Conservation (phyloP, 306 rosid species). For the Cucumis sativus region DNA sequence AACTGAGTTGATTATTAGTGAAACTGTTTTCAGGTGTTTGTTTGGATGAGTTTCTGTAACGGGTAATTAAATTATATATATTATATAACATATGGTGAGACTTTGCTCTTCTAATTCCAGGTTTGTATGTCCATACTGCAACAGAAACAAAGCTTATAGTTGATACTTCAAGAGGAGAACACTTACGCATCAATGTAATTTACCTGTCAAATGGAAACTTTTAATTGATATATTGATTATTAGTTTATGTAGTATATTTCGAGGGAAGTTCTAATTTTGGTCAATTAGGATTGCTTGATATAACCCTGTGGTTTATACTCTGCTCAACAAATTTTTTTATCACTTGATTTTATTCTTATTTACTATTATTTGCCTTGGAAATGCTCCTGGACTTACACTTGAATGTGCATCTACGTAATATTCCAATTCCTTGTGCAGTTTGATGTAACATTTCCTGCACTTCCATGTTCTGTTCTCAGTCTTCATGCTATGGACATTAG, state of each 20-base stretch:
- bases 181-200: conserved; percentile 84
- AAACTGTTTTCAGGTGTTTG: not conserved
- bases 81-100: not conserved
- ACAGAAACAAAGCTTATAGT: conserved; percentile 85
- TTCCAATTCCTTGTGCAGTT: conserved; percentile 48
- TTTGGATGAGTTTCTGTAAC: not conserved
- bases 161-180: conserved; percentile 94
- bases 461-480: conserved; percentile 87
- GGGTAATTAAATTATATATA: not conserved
- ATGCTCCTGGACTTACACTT: not conserved
- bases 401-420: not conserved
- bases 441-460: conserved; percentile 90
- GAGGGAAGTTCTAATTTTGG: no score
- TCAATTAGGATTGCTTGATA: not conserved
- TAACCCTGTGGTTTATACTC: not conserved
- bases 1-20: not conserved
- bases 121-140: conserved; percentile 65
- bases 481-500: conserved; percentile 96
- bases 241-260: not conserved
- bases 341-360: not conserved
- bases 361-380: not conserved
- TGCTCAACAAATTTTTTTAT: not conserved
- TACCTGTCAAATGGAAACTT: not conserved
- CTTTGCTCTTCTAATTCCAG: conserved; percentile 25
- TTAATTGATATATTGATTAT: not conserved